Evolutionary conservation across 306 rosid species (phyloP).

Genomic region (Cicer pinnatifidum): DNA sequence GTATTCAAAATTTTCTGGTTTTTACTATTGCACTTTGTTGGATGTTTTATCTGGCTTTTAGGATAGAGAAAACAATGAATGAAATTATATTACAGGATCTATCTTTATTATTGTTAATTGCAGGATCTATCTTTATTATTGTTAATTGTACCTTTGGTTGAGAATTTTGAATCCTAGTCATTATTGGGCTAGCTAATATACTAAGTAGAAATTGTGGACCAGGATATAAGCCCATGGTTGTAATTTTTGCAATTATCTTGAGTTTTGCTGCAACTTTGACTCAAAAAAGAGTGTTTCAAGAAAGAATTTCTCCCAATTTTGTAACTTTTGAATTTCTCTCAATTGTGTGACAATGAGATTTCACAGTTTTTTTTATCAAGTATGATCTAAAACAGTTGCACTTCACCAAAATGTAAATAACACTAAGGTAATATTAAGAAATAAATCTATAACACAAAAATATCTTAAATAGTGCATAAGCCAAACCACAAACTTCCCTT

Average conservation of each 20-base stretch:
- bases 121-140: no score
- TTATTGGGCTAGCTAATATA: no score
- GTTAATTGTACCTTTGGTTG: no score
- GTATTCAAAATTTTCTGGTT: no score
- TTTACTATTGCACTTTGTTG: no score
- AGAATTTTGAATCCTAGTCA: no score
- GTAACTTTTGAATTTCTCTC: neutral
- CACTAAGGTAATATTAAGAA: conserved; percentile 16
- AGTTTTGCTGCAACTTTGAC: conserved; percentile 7
- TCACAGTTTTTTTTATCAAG: neutral
- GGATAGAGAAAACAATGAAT: no score
- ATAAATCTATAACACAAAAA: conserved; percentile 1
- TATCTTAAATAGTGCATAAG: conserved; percentile 5
- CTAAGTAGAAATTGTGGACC: no score
- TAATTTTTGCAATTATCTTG: neutral
- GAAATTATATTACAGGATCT: no score
- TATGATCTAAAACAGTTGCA: neutral
- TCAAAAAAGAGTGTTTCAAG: neutral
- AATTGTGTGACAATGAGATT: neutral
- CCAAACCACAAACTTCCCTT: conserved; percentile 35
- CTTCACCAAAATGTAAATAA: conserved; percentile 15
- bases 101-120: no score
- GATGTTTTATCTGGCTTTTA: no score
- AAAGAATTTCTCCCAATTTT: neutral
- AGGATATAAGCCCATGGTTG: no score